phyloP scores from a whole-genome alignment of 1,139 yeast genomes.

The Geotrichum carabidarum region DNA sequence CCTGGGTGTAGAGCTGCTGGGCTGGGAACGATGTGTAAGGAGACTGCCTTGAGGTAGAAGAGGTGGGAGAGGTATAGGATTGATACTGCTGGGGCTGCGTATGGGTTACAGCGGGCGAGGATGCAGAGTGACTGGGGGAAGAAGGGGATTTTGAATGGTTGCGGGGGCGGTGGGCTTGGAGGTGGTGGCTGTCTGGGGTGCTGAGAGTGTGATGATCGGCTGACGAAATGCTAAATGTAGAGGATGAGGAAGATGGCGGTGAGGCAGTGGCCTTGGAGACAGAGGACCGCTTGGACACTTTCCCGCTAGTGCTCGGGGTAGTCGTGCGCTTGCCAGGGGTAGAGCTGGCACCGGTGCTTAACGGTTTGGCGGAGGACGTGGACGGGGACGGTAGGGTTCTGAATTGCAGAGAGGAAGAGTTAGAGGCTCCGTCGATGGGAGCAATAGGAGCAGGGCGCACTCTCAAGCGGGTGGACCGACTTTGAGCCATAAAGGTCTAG shows the following conservation, averaged over 20 bases:
- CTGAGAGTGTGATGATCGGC: not conserved
- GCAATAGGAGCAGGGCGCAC: constrained; percentile 31
- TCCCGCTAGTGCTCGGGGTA: not conserved
- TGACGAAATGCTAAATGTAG: not conserved
- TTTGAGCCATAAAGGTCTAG: constrained; percentile 31
- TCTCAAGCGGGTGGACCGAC: constrained; percentile 29
- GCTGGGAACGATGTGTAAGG: no score
- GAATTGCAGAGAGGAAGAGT: constrained; percentile 9
- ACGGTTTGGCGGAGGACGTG: not conserved
- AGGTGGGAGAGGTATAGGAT: not conserved
- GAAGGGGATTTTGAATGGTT: not conserved
- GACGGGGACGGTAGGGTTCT: constrained; percentile 2
- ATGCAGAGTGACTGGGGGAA: not conserved
- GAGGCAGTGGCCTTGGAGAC: no score
- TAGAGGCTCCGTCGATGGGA: not conserved
- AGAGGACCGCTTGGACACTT: not conserved
- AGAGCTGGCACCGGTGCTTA: not conserved
- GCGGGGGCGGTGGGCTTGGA: not conserved
- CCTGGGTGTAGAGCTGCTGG: not conserved
- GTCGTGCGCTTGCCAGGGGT: not conserved
- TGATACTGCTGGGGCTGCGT: not conserved
- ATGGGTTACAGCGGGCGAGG: not conserved
- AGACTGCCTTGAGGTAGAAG: no score
- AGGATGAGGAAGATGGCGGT: not conserved
- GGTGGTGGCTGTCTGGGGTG: not conserved